These are phyloP conservation scores for Marchantia paleacea DNA, from an alignment of 225 moss, liverwort and hornwort genomes.

Conservation along the genomic window DNA sequence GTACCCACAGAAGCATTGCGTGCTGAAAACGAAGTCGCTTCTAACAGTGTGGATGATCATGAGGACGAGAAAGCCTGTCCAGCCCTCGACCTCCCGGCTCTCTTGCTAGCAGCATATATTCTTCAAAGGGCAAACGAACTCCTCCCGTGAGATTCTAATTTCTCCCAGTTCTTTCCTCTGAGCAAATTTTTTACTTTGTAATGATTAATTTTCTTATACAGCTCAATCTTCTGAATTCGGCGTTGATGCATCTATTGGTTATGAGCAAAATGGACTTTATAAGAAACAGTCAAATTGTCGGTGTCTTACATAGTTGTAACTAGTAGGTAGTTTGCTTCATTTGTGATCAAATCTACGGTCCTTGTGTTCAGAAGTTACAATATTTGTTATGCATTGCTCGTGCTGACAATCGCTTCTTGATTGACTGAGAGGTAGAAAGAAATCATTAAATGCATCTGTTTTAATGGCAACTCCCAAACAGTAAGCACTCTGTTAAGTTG, in stretches of 20 bases:
- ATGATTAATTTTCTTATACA: not conserved
- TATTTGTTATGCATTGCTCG: not conserved
- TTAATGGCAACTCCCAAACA: no score
- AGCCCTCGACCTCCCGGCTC: conserved; percentile 80
- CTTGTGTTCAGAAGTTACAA: not conserved
- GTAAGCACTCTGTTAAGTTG: not conserved
- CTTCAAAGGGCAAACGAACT: conserved; percentile 73
- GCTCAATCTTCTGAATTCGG: no score
- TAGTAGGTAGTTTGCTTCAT: no score
- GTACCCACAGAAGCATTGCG: conserved; percentile 49
- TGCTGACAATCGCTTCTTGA: not conserved
- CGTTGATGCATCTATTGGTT: no score
- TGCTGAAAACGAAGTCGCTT: conserved; percentile 24
- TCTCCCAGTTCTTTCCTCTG: not conserved
- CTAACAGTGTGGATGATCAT: conserved; percentile 26
- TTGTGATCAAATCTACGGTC: no score
- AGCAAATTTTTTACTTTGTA: not conserved
- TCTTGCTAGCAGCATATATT: conserved; percentile 75
- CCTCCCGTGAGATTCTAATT: conserved; percentile 57
- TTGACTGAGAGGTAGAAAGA: not conserved
- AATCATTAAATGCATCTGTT: not conserved
- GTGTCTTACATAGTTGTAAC: not conserved
- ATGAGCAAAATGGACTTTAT: not conserved
- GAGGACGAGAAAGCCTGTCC: conserved; percentile 37
- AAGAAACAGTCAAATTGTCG: not conserved